phyloP scores from a whole-genome alignment of 768 basidiomycete genomes.

The Rhodotorula paludigena region DNA sequence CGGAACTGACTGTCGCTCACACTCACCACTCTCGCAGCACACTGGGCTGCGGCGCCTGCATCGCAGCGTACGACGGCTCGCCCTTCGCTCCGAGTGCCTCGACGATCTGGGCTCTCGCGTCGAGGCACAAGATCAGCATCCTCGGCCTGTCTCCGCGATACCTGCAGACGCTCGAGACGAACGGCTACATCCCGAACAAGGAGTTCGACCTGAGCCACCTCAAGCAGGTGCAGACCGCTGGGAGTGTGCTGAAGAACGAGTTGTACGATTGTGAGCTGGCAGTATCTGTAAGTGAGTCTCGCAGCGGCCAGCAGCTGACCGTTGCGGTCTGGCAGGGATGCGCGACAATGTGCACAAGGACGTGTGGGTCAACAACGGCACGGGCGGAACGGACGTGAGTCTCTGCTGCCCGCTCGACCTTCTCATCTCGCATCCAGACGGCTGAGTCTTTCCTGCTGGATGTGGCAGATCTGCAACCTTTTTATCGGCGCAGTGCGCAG shows the following conservation, averaged over 20 bases:
- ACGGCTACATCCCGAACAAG: constrained; percentile 60
- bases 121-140: constrained; percentile 65
- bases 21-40: constrained; percentile 30
- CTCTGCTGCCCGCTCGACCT: not conserved
- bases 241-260: constrained; percentile 65
- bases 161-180: constrained; percentile 61
- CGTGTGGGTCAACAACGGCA: constrained; percentile 40
- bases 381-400: constrained; percentile 40
- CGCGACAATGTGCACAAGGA: constrained; percentile 13
- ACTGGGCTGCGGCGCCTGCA: constrained; percentile 64
- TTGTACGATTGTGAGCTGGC: constrained; percentile 71
- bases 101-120: constrained; percentile 65
- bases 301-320: not conserved
- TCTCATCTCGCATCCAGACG: not conserved
- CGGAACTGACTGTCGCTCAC: not conserved
- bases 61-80: constrained; percentile 75
- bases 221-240: constrained; percentile 72
- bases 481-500: constrained; percentile 34
- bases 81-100: constrained; percentile 61
- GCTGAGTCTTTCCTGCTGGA: not conserved
- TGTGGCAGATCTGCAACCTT: constrained; percentile 38
- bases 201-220: constrained; percentile 55
- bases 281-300: not conserved
- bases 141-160: constrained; percentile 80
- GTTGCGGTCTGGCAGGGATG: constrained; percentile 14